phyloP scores from a whole-genome alignment of 805 yeast species.

The Wickerhamiella cacticola region DNA sequence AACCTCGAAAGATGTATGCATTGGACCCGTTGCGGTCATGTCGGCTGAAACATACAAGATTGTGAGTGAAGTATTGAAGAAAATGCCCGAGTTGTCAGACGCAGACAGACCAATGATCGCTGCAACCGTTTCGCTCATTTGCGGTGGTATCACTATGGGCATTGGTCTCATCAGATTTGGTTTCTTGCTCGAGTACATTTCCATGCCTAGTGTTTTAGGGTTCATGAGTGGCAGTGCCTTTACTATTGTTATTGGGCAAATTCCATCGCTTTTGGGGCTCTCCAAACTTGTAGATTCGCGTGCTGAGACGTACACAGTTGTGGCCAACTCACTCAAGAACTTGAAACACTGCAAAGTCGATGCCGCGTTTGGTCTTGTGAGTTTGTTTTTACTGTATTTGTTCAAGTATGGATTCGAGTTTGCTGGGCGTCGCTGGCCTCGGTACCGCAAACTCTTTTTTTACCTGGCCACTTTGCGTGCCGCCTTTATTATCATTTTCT shows the following conservation, averaged over 20 bases:
- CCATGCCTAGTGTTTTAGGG: conserved; percentile 85
- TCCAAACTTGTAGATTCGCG: conserved; percentile 54
- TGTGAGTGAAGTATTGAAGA: conserved; percentile 47
- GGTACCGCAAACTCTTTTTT: conserved; percentile 45
- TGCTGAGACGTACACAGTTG: conserved; percentile 53
- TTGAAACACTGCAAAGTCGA: conserved; percentile 57
- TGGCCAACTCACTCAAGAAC: conserved; percentile 59
- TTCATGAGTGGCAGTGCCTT: conserved; percentile 93
- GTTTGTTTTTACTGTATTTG: conserved; percentile 54
- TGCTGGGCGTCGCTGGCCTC: conserved; percentile 55
- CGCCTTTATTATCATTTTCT: conserved; percentile 68
- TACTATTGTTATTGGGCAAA: conserved; percentile 70
- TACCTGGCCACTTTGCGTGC: conserved; percentile 66
- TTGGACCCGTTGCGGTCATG: conserved; percentile 97
- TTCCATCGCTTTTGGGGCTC: conserved; percentile 77
- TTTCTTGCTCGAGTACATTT: conserved; percentile 76
- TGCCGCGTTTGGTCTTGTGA: conserved; percentile 81
- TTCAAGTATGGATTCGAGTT: conserved; percentile 56
- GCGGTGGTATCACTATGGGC: conserved; percentile 78
- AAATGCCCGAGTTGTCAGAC: conserved; percentile 32
- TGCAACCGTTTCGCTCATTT: conserved; percentile 60
- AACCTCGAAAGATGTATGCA: conserved; percentile 87
- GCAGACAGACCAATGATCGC: conserved; percentile 62
- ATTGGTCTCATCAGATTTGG: conserved; percentile 76
- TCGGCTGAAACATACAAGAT: conserved; percentile 74